A percentile compares a stretch with the other conserved stretches of the same genome.
These are phyloP conservation scores for Volvariella volvacea DNA, from an alignment of 1,284 basidiomycete species.

Conservation along the genomic window DNA sequence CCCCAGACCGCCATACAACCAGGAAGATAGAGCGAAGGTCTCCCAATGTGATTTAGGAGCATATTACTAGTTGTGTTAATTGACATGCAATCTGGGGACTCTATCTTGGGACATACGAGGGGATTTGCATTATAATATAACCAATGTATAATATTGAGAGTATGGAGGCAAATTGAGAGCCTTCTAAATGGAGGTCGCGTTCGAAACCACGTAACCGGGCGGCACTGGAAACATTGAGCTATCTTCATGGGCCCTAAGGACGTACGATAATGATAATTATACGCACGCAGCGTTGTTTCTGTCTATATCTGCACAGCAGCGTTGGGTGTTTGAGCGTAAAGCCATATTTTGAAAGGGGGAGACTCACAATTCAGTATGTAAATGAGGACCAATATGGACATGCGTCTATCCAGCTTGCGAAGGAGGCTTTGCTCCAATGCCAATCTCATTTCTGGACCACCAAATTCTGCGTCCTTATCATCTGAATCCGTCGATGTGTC, in stretches of 20 bases:
- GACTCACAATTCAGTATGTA: conserved; percentile 63
- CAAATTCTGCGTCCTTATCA: conserved; percentile 33
- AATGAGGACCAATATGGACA: conserved; percentile 60
- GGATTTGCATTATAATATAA: conserved; percentile 73
- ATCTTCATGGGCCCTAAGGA: not conserved
- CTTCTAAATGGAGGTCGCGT: conserved; percentile 53
- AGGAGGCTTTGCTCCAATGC: conserved; percentile 48
- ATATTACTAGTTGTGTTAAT: conserved; percentile 41
- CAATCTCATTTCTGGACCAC: conserved; percentile 30
- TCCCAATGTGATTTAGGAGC: conserved; percentile 62
- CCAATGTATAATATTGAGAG: conserved; percentile 72
- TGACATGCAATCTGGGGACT: not conserved
- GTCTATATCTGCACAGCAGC: conserved; percentile 48
- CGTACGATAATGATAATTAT: not conserved
- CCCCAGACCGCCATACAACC: conserved; percentile 67
- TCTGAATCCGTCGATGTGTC: too few species aligned
- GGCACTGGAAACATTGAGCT: conserved; percentile 13
- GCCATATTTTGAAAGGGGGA: too few species aligned
- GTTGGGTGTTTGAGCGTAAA: too few species aligned
- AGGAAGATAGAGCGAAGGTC: conserved; percentile 66
- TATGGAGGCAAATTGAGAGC: conserved; percentile 62
- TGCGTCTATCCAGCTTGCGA: conserved; percentile 55
- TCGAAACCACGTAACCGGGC: conserved; percentile 46
- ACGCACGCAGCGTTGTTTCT: conserved; percentile 57
- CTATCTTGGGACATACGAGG: conserved; percentile 38